Evolutionary conservation across 73 alveolate genomes (phyloP).

Genomic region (Blepharisma stoltei): DNA sequence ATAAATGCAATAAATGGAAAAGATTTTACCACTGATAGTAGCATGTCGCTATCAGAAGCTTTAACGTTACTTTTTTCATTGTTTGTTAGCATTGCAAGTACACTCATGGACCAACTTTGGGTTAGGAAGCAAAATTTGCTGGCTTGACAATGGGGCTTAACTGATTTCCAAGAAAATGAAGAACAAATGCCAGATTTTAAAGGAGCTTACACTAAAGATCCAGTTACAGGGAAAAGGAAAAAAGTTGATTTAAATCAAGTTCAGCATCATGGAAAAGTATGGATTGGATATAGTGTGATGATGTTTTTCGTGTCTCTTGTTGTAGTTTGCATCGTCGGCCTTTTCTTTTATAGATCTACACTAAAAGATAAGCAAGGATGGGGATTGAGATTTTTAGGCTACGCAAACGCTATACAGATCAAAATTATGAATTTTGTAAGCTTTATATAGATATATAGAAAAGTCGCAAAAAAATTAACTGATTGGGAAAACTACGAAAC

Average conservation of each 20-base stretch:
- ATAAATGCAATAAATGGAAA: not conserved
- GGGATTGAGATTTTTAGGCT: not conserved
- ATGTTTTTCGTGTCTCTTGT: slow-evolving; percentile 4
- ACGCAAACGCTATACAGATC: not conserved
- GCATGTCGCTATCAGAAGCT: not conserved
- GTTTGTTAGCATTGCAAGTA: slow-evolving; percentile 14
- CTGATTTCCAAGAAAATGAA: slow-evolving; percentile 34
- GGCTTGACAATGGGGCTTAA: slow-evolving; percentile 41
- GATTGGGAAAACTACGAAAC: slow-evolving; percentile 27
- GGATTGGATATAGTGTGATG: slow-evolving; percentile 1
- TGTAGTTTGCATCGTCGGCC: not conserved
- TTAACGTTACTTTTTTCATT: not conserved
- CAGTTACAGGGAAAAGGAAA: slow-evolving; percentile 31
- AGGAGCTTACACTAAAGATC: slow-evolving; percentile 42
- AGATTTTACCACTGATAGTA: not conserved
- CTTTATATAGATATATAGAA: not conserved
- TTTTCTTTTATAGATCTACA: not conserved
- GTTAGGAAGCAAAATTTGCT: slow-evolving; percentile 14
- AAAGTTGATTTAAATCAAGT: not conserved
- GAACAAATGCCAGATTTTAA: slow-evolving; percentile 29
- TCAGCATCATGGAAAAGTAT: not conserved
- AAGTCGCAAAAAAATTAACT: not conserved
- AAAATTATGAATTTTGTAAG: not conserved
- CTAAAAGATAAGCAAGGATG: not conserved
- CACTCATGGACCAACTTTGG: slow-evolving; percentile 38